Evolutionary conservation across 1,139 yeast genomes (phyloP), one percentile per base, ranked within the genome.

Genomic region (Yamadazyma epiphylla): DNA sequence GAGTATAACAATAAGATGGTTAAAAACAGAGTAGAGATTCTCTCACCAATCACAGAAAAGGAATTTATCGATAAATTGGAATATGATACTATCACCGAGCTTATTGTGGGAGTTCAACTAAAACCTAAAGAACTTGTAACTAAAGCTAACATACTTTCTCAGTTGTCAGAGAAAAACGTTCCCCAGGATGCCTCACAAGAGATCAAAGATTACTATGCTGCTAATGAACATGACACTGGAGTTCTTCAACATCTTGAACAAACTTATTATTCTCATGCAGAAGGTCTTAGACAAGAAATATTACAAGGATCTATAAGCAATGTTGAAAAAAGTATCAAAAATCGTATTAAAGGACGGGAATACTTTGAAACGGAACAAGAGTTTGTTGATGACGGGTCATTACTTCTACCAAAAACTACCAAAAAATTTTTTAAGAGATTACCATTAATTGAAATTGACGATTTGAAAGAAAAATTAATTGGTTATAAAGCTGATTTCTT

Each of bases 231-330:
- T 10, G 38, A n/a, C n/a, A n/a, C n/a, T n/a, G n/a, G n/a, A 39
- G 37, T 45, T 27, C 29, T 41, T 51, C n/a, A n/a, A n/a, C n/a
- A n/a, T n/a, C n/a, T n/a, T 27, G 74, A 56, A 48, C 52, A 41
- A 45, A 45, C 55, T 20, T 78, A 61, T 45, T 87, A 86, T 49
- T 67, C 60, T 1, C 55, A 62, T 25, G 95, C 96, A 0, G 94
- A 86, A 45, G 43, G 49, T 2, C 48, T 80, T 10, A 69, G 95
- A 39, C 60, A 67, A 15, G 68, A 65, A 10, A 55, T 81, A 6
- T 55, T 82, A 19, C 55, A 57, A 25, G 71, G 72, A 12, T 60
- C 82, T 1, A 60, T 69, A 5, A 45, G 46, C 6, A 58, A 53
- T 17, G 72, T 65, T 2, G 46, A 49, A 5, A 50, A 43, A 19